These are phyloP conservation scores for Schizochytrium sp. DNA, from an alignment of 108 stramenopile genomes.

Conservation along the genomic window DNA sequence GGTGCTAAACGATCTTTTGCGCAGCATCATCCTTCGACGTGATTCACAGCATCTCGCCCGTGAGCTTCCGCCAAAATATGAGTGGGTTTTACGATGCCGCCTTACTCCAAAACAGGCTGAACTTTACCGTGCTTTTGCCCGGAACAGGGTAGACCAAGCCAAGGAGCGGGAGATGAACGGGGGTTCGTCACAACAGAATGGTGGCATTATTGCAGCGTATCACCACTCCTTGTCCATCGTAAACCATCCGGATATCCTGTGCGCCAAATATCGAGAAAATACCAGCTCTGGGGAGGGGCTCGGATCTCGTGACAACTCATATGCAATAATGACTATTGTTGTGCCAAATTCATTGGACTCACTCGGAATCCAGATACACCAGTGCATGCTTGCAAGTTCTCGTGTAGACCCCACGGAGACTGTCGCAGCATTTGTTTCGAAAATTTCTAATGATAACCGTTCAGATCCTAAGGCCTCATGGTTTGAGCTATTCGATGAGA, in stretches of 20 bases:
- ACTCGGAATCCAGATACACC: neutral
- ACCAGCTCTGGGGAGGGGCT: neutral
- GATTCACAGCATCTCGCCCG: constrained; percentile 17
- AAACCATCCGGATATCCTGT: constrained; percentile 62
- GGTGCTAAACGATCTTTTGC: neutral
- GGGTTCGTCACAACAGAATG: neutral
- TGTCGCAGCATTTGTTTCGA: no score
- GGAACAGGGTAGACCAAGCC: neutral
- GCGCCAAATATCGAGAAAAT: neutral
- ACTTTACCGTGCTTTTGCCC: constrained; percentile 58
- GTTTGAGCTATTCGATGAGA: constrained; percentile 1
- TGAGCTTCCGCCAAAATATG: constrained; percentile 19
- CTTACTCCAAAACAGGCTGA: neutral
- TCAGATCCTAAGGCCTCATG: neutral
- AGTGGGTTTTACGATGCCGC: constrained; percentile 54
- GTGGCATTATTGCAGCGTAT: constrained; percentile 56
- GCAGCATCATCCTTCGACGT: constrained; percentile 35
- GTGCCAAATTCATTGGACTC: no score
- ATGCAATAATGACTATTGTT: neutral
- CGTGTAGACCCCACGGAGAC: neutral
- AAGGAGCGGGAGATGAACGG: neutral
- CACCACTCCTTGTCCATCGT: constrained; percentile 53
- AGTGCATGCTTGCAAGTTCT: neutral
- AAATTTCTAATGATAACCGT: neutral
- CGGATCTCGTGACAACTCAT: neutral